Conservation (phyloP, 768 basidiomycete species). For the Krasilnikovozyma curviuscula region DNA sequence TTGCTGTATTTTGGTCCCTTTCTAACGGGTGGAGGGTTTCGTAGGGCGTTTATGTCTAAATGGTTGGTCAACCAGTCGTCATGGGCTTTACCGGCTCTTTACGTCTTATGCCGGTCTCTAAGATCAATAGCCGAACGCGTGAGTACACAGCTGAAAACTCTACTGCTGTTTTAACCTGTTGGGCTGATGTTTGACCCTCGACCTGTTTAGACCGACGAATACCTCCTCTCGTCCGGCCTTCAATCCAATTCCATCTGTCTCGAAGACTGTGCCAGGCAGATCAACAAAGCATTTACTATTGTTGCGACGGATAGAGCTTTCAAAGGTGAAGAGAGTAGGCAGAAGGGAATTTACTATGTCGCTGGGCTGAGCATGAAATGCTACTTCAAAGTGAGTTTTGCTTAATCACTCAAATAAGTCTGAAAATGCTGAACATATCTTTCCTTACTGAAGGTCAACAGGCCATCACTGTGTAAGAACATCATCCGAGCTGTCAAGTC, state of each 20-base stretch:
- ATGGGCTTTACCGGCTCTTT: constrained; percentile 70
- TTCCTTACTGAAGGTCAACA: constrained; percentile 43
- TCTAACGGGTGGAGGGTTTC: neutral
- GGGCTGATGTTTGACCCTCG: constrained; percentile 28
- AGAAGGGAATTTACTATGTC: constrained; percentile 87
- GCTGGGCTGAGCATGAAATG: constrained; percentile 79
- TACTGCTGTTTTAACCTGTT: neutral
- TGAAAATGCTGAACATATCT: neutral
- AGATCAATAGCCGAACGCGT: constrained; percentile 74
- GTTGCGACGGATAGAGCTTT: constrained; percentile 63
- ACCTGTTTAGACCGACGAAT: constrained; percentile 13
- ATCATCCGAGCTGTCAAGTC: constrained; percentile 74
- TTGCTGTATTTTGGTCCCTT: neutral
- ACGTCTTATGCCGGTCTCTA: constrained; percentile 59
- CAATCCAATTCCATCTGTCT: constrained; percentile 37
- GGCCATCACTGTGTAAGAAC: constrained; percentile 78
- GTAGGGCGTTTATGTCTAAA: constrained; percentile 16
- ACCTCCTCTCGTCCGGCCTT: constrained; percentile 1
- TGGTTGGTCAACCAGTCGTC: constrained; percentile 63
- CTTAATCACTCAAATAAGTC: neutral
- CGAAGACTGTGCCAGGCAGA: constrained; percentile 70
- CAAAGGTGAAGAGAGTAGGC: constrained; percentile 36
- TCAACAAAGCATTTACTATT: constrained; percentile 71
- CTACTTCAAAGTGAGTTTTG: constrained; percentile 65
- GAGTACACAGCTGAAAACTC: constrained; percentile 12